A percentile compares a stretch with the other conserved stretches of the same genome.
These are phyloP conservation scores for Ustilago nuda DNA, from an alignment of 1,284 basidiomycete species.

Conservation along the genomic window DNA sequence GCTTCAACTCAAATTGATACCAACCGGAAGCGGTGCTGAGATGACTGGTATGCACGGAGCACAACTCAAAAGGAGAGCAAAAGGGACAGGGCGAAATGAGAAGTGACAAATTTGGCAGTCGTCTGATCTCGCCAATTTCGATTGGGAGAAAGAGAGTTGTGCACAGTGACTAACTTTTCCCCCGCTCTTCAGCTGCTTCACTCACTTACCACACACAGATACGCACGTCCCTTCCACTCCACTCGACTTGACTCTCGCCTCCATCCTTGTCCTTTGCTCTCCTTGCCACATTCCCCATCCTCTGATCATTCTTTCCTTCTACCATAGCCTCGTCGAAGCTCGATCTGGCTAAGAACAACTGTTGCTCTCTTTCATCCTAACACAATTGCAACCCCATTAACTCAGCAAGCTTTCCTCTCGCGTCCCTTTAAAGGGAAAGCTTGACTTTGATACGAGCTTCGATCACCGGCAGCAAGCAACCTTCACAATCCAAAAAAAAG, in stretches of 20 bases:
- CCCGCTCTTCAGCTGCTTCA: not conserved
- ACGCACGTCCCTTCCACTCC: not conserved
- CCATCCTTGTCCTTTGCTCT: not conserved
- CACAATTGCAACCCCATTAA: not conserved
- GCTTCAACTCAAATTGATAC: not conserved
- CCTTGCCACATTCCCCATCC: not conserved
- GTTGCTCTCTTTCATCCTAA: not conserved
- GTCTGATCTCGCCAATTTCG: no score
- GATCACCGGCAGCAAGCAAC: conserved; percentile 13
- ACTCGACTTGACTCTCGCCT: not conserved
- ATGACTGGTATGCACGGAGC: not conserved
- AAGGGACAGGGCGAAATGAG: not conserved
- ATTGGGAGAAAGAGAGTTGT: not conserved
- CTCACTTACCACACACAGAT: not conserved
- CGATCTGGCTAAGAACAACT: not conserved
- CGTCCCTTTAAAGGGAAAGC: not conserved
- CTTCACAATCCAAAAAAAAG: not conserved
- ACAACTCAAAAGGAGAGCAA: not conserved
- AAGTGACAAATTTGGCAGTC: not conserved
- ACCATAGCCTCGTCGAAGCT: not conserved
- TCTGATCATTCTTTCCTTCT: not conserved
- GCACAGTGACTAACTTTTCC: conserved; percentile 1
- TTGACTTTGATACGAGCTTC: conserved; percentile 7
- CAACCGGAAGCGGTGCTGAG: not conserved
- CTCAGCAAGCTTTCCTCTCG: not conserved